phyloP scores from a whole-genome alignment of 257 asterid genomes.

The Salvia splendens region DNA sequence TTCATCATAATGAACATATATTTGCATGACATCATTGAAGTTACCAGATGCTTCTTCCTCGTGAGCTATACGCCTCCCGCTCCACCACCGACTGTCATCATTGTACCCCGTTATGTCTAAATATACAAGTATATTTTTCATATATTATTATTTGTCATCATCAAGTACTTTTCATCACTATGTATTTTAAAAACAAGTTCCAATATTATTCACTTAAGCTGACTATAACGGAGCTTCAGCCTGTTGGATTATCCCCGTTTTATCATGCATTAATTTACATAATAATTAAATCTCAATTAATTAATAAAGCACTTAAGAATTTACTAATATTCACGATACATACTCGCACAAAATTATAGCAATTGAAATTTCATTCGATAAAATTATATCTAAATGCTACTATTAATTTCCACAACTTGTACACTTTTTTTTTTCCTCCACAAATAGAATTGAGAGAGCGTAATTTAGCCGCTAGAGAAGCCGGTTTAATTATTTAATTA shows the following conservation, averaged over 20 bases:
- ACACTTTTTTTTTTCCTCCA: too few species aligned
- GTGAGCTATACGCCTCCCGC: constrained; percentile 52
- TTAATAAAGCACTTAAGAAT: neutral
- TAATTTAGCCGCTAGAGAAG: neutral
- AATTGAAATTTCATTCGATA: neutral
- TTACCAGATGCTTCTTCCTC: constrained; percentile 44
- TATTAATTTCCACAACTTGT: too few species aligned
- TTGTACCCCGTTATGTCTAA: constrained; percentile 37
- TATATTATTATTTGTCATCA: constrained; percentile 25
- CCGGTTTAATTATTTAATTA: neutral
- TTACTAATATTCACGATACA: neutral
- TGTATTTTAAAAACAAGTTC: neutral
- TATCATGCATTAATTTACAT: neutral
- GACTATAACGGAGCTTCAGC: constrained; percentile 25
- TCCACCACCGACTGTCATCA: constrained; percentile 68
- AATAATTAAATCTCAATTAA: neutral
- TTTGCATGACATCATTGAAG: constrained; percentile 38
- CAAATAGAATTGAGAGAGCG: neutral
- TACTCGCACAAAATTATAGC: too few species aligned
- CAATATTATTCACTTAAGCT: constrained; percentile 1
- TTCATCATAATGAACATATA: constrained; percentile 14
- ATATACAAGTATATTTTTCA: neutral
- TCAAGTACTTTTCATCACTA: constrained; percentile 32
- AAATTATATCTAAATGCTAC: too few species aligned
- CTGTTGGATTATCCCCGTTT: constrained; percentile 21